A percentile compares a stretch with the other conserved stretches of the same genome.
Conservation (phyloP, 108 stramenopile genomes). For the Cyclostephanos invisitatus region DNA sequence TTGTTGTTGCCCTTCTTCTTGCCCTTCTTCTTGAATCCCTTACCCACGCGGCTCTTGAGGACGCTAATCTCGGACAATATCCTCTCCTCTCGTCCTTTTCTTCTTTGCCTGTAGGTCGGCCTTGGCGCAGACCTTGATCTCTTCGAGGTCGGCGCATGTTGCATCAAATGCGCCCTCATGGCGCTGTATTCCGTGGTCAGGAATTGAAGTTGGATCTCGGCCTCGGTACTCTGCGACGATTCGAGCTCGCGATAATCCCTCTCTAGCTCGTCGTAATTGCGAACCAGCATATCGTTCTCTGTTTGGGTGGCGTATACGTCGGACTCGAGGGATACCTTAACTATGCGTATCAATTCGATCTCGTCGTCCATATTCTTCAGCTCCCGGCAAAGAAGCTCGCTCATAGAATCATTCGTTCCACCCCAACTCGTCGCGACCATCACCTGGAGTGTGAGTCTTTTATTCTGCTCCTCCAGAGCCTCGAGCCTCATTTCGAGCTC, state of each 20-base stretch:
- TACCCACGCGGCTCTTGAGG: conserved; percentile 74
- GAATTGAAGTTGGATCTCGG: conserved; percentile 83
- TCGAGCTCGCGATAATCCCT: conserved; percentile 72
- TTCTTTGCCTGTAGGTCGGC: conserved; percentile 70
- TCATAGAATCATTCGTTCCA: conserved; percentile 59
- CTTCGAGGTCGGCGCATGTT: conserved; percentile 80
- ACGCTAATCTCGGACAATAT: conserved; percentile 88
- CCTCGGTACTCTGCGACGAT: conserved; percentile 76
- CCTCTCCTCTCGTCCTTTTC: conserved; percentile 62
- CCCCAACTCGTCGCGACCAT: conserved; percentile 56
- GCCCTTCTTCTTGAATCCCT: too few species aligned
- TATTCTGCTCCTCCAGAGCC: conserved; percentile 60
- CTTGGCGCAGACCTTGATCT: conserved; percentile 74
- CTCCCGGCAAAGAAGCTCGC: conserved; percentile 69
- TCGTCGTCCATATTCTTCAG: conserved; percentile 72
- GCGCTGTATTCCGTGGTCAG: conserved; percentile 84
- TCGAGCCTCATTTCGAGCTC: conserved; percentile 71
- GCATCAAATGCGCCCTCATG: conserved; percentile 87
- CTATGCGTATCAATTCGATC: conserved; percentile 67
- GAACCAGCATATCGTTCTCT: conserved; percentile 57
- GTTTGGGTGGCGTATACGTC: conserved; percentile 78
- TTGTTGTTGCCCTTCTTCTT: too few species aligned
- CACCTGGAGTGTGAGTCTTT: conserved; percentile 59
- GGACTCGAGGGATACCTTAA: conserved; percentile 82
- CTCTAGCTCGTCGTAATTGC: conserved; percentile 73